phyloP scores from a whole-genome alignment of 164 flowering plant species.

The Piper betle region DNA sequence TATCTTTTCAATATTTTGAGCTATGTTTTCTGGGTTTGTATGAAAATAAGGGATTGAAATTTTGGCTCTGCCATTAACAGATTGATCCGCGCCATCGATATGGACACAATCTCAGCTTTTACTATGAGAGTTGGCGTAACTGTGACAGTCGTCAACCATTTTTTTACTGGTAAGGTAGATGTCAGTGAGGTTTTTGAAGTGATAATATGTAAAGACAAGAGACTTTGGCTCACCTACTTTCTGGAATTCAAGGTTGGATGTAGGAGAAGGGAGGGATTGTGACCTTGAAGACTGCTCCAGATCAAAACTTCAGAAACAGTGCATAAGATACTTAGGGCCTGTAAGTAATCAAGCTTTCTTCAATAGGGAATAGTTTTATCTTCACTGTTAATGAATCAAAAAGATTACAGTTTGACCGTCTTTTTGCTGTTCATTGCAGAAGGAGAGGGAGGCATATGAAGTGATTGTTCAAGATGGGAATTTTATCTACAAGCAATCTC shows the following conservation, averaged over 20 bases:
- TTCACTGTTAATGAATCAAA: neutral
- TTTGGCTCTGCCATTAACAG: slow-evolving; percentile 20
- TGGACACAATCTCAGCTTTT: slow-evolving; percentile 88
- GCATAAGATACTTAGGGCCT: slow-evolving; percentile 91
- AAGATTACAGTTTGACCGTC: neutral
- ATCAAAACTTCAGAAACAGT: slow-evolving; percentile 74
- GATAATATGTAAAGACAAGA: neutral
- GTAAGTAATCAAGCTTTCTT: slow-evolving; percentile 24
- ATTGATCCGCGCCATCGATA: slow-evolving; percentile 97
- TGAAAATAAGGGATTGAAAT: no score
- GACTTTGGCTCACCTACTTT: neutral
- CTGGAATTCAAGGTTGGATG: slow-evolving; percentile 53
- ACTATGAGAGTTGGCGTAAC: slow-evolving; percentile 69
- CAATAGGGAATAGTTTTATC: neutral
- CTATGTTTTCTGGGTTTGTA: no score
- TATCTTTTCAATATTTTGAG: no score
- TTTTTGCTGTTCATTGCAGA: slow-evolving; percentile 24
- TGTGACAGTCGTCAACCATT: slow-evolving; percentile 85
- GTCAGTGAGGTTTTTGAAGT: no score
- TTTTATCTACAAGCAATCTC: slow-evolving; percentile 41
- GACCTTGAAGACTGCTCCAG: slow-evolving; percentile 63
- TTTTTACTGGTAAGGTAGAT: slow-evolving; percentile 70
- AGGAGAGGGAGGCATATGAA: slow-evolving; percentile 65
- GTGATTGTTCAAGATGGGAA: slow-evolving; percentile 51
- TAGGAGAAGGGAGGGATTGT: slow-evolving; percentile 85